These are phyloP conservation scores for Blepharisma stoltei DNA, from an alignment of 73 alveolate genomes.

Conservation along the genomic window DNA sequence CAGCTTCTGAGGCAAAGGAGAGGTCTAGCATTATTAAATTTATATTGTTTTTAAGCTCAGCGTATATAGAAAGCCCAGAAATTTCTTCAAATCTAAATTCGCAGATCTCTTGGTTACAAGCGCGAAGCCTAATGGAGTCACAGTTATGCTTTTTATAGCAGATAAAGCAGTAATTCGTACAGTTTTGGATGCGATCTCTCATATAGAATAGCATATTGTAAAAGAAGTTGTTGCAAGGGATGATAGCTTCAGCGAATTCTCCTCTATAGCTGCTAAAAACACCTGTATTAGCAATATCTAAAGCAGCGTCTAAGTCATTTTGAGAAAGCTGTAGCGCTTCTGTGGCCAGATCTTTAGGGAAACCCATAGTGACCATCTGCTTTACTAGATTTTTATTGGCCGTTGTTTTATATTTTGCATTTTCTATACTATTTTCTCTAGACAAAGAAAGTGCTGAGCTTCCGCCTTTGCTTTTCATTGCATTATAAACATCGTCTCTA, in stretches of 20 bases:
- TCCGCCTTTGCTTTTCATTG: background rate
- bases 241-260: background rate
- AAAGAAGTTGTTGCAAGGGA: conserved; percentile 32
- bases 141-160: conserved; percentile 27
- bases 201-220: conserved; percentile 29
- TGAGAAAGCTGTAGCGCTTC: conserved; percentile 29
- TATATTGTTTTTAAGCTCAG: conserved; percentile 38
- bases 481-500: background rate
- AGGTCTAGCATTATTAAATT: conserved; percentile 37
- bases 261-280: background rate
- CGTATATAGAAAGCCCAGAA: conserved; percentile 42
- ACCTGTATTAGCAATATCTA: conserved; percentile 23
- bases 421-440: conserved; percentile 9
- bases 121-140: conserved; percentile 32
- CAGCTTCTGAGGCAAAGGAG: conserved; percentile 44
- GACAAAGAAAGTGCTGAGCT: background rate
- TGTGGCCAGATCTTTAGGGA: conserved; percentile 20
- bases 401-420: background rate
- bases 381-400: conserved; percentile 33
- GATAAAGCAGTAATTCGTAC: conserved; percentile 32
- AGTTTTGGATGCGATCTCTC: conserved; percentile 5
- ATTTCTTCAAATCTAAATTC: conserved; percentile 58
- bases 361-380: conserved; percentile 43
- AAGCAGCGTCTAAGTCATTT: conserved; percentile 36
- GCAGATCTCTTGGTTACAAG: conserved; percentile 35